These are phyloP conservation scores for Dothideomycetes sp. DNA, from an alignment of 2,329 filamentous ascomycete species.

Conservation along the genomic window DNA sequence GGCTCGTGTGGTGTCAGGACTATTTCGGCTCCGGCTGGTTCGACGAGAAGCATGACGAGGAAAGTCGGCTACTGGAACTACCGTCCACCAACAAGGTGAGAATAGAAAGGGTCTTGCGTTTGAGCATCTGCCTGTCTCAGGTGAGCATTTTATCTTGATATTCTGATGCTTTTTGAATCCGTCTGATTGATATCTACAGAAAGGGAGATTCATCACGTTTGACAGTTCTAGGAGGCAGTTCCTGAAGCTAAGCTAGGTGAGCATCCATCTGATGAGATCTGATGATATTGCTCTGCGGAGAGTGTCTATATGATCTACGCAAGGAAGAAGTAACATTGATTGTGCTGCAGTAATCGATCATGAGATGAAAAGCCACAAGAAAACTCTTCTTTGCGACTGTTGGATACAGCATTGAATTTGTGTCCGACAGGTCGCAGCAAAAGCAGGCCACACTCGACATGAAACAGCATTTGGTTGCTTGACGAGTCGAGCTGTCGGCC, in stretches of 20 bases:
- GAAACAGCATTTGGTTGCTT: too few species aligned
- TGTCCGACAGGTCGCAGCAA: too few species aligned
- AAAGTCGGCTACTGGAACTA: slow-evolving; percentile 56
- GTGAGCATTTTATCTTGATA: slow-evolving; percentile 3
- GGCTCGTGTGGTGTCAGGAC: slow-evolving; percentile 50
- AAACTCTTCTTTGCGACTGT: too few species aligned
- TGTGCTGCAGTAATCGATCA: too few species aligned
- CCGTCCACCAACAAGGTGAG: slow-evolving; percentile 50
- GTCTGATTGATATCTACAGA: slow-evolving; percentile 9
- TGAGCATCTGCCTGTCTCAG: slow-evolving; percentile 19
- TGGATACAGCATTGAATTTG: too few species aligned
- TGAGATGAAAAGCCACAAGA: too few species aligned
- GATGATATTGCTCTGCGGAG: too few species aligned
- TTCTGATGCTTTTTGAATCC: neutral
- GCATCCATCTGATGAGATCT: too few species aligned
- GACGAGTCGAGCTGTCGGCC: too few species aligned
- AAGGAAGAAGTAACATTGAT: too few species aligned
- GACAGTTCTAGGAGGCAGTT: slow-evolving; percentile 14
- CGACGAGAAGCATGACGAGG: slow-evolving; percentile 53
- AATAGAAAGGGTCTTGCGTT: slow-evolving; percentile 38
- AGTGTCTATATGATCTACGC: too few species aligned
- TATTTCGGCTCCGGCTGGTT: slow-evolving; percentile 56
- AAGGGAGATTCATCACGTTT: slow-evolving; percentile 17
- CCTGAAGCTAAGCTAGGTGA: slow-evolving; percentile 2
- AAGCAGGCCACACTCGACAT: too few species aligned